Conservation (phyloP, 768 basidiomycete genomes). For the Mycena belliarum region DNA sequence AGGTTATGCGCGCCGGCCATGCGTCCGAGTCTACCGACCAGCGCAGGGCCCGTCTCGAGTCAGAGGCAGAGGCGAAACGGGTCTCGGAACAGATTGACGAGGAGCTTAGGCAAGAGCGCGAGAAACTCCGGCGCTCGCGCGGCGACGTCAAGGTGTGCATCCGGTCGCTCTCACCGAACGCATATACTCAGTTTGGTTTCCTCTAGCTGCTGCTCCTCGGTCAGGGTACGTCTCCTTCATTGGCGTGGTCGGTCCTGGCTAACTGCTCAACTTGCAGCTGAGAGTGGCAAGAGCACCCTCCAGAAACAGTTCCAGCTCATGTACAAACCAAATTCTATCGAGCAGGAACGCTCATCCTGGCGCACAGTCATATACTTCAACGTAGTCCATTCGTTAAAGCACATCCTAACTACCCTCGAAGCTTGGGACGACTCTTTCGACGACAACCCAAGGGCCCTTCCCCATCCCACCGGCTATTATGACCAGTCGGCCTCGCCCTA, state of each 20-base stretch:
- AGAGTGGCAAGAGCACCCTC: slow-evolving; percentile 76
- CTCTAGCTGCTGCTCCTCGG: slow-evolving; percentile 69
- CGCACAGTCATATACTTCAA: slow-evolving; percentile 77
- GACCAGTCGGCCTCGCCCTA: slow-evolving; percentile 3
- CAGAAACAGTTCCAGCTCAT: slow-evolving; percentile 83
- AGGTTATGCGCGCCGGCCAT: slow-evolving; percentile 57
- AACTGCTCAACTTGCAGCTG: slow-evolving; percentile 38
- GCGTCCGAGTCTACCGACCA: slow-evolving; percentile 69
- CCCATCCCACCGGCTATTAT: slow-evolving; percentile 17
- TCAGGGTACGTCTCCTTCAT: slow-evolving; percentile 34
- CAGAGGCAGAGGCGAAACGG: slow-evolving; percentile 74
- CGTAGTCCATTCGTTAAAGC: slow-evolving; percentile 68
- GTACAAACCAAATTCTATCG: slow-evolving; percentile 72
- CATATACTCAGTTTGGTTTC: slow-evolving; percentile 36
- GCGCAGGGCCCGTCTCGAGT: slow-evolving; percentile 57
- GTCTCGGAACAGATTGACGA: slow-evolving; percentile 84
- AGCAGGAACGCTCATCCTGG: slow-evolving; percentile 72
- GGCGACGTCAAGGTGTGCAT: slow-evolving; percentile 69
- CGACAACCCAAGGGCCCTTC: slow-evolving; percentile 36
- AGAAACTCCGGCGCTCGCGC: slow-evolving; percentile 61
- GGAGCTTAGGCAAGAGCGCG: slow-evolving; percentile 69
- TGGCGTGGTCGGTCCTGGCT: background rate
- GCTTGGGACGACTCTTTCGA: slow-evolving; percentile 62
- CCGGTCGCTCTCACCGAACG: slow-evolving; percentile 22
- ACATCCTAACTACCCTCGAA: slow-evolving; percentile 65